Base-by-base conservation (phyloP, 306 rosid species). In the Acmispon strigosus region DNA sequence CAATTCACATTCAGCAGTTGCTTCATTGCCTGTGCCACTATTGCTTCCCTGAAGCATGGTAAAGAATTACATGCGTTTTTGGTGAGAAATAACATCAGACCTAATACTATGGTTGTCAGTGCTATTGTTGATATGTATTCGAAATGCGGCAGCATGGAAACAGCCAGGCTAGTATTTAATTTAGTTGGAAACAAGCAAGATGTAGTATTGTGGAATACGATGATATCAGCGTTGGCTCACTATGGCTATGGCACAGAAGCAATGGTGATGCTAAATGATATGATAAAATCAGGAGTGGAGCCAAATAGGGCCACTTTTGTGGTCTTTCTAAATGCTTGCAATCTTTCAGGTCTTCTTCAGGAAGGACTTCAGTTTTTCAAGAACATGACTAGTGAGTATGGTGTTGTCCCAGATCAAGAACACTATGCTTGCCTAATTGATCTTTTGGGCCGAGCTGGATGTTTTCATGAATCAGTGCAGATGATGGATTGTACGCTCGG, bases 121-220 rank as follows among this genome's bases (percentile, higher is more conserved):
- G 87, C 96, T 75, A 87, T 90, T 47, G 76, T 92, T 18, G 91
- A 86, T 80, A 86, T 90, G 96, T 89, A 92, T 76, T 82, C 96
- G 45, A 88, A 88, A 80, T 90, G 96, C 68, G 96, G 92, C 36
- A 64, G 68, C 73, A 53, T 92, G 59, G 96, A 78, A 62, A 80
- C 82, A 32, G 88, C 86, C 50, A 45, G 36, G 49, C 58, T 5
- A 62, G 85, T 89, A 20, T 92, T 92, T 66, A 10, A 80, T 56
- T 70, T 83, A 24, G 27, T 74, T 53, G 84, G 84, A 50, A 63
- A 84, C 62, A 84, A 82, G 79, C 83, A 78, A 75, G 91, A 92
- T 66, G 84, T 75, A 51, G 95, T 83, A 57, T 82, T 80, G 73
- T 90, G 98, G 96, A 90, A 90, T 81, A 82, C 91, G 2, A 78